Evolutionary conservation across 805 yeast genomes (phyloP), one percentile per base, ranked within the genome.

Genomic region (Myxozyma neglecta): DNA sequence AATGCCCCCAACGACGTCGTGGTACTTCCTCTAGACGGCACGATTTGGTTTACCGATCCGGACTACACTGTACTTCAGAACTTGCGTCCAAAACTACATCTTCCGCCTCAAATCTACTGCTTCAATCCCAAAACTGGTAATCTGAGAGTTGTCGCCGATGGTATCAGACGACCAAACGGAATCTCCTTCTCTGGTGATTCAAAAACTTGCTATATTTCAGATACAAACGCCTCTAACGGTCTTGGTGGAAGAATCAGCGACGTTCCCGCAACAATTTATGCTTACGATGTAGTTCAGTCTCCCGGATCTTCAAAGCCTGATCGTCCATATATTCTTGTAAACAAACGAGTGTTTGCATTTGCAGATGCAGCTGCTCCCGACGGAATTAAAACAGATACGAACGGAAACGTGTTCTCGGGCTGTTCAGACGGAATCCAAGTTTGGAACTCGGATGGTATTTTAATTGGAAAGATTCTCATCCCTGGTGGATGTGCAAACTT

Each of bases 91-190:
- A 36, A 10, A 1, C 18, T 39, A 14, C 42, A 37, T n/a, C 64
- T 71, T 47, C 74, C 74, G 8, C 63, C 63, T 51, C 73, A 70
- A 53, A 72, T 86, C 49, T 78, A 82, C 68, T 76, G 79, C 48
- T 76, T 79, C 56, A 74, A 77, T 37, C 71, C 79, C 8, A 68
- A 36, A 13, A 59, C 49, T 3, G 65, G 65, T 3, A 50, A 49
- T 20, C 43, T 60, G 10, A 63, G 68, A 9, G 73, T 73, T 13
- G 71, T 80, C 1, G 73, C 79, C 56, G 79, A 79, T 35, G 73
- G 76, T 29, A 73, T 83, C 50, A 73, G 72, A 10, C 85, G 86
- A 51, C 84, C 96, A 11, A 90, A 90, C 71, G 96, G 96, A 10
- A 75, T 86, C 59, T 84, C 82, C 46, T 86, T 86, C 83, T 68